These are phyloP conservation scores for Cicer chorassanicum DNA, from an alignment of 306 rosid genomes.

Conservation along the genomic window DNA sequence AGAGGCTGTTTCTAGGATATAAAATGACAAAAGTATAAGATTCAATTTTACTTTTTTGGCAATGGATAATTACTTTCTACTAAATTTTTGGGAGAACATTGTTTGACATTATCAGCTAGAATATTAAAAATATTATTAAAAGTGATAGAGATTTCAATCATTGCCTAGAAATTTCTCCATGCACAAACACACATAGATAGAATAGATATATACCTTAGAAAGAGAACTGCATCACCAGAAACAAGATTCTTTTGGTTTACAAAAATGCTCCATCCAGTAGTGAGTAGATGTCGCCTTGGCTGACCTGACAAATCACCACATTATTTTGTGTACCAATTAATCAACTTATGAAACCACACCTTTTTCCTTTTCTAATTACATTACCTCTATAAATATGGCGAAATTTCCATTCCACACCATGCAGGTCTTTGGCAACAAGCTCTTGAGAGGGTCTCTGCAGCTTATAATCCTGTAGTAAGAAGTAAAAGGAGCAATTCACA, in stretches of 20 bases:
- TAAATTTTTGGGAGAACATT: constrained; percentile 7
- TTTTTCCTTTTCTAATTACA: constrained; percentile 32
- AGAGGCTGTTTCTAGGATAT: too few species aligned
- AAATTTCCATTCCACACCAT: constrained; percentile 94
- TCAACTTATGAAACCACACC: constrained; percentile 40
- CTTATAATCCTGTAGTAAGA: constrained; percentile 74
- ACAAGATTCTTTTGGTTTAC: constrained; percentile 94
- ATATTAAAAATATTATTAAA: not conserved
- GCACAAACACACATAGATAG: not conserved
- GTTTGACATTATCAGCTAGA: not conserved
- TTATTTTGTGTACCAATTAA: constrained; percentile 38
- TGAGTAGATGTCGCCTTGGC: constrained; percentile 97
- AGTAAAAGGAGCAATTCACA: constrained; percentile 16
- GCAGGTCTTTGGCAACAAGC: constrained; percentile 92
- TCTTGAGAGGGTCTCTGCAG: constrained; percentile 98
- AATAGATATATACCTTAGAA: constrained; percentile 65
- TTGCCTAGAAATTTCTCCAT: not conserved
- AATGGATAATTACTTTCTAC: constrained; percentile 23
- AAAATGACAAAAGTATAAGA: too few species aligned
- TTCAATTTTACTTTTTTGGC: not conserved
- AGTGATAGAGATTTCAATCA: constrained; percentile 1
- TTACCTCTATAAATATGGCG: constrained; percentile 95
- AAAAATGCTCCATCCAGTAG: constrained; percentile 97
- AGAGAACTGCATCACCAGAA: constrained; percentile 98
- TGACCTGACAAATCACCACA: constrained; percentile 73